phyloP scores from a whole-genome alignment of 192 early-diverging fungal species.

The Coemansia sp. region DNA sequence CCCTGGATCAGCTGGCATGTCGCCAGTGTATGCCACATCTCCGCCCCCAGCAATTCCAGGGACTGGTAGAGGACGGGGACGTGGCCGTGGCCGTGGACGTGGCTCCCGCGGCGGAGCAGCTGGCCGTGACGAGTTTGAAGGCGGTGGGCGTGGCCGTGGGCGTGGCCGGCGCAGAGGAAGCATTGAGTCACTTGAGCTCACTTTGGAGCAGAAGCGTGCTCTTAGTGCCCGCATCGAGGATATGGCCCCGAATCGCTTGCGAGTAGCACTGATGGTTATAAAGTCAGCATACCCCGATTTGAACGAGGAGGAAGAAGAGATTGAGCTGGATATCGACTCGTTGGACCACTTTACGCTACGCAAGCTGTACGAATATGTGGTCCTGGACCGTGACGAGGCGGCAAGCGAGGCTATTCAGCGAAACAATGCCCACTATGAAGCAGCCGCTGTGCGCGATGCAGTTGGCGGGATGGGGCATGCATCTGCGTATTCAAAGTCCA shows the following conservation, averaged over 20 bases:
- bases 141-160: slow-evolving; percentile 25
- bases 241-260: slow-evolving; percentile 32
- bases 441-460: slow-evolving; percentile 34
- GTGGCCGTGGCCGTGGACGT: slow-evolving; percentile 34
- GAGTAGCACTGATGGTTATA: slow-evolving; percentile 49
- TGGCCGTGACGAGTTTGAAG: slow-evolving; percentile 23
- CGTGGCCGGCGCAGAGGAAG: slow-evolving; percentile 41
- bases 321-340: slow-evolving; percentile 94
- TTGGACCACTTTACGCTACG: slow-evolving; percentile 79
- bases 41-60: slow-evolving; percentile 16
- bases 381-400: slow-evolving; percentile 53
- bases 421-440: slow-evolving; percentile 47
- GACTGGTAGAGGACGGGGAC: slow-evolving; percentile 24
- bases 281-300: slow-evolving; percentile 53
- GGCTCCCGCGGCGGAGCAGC: slow-evolving; percentile 43
- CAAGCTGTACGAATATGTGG: slow-evolving; percentile 84
- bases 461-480: slow-evolving; percentile 42
- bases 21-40: slow-evolving; percentile 32
- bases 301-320: slow-evolving; percentile 73
- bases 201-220: slow-evolving; percentile 86
- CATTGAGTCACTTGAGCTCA: slow-evolving; percentile 59
- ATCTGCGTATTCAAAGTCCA: slow-evolving; percentile 24
- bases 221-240: slow-evolving; percentile 55
- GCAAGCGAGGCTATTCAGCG: slow-evolving; percentile 48
- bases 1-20: slow-evolving; percentile 13